Base-by-base conservation (phyloP, 768 basidiomycete species). In the Amanita pseudoporphyria region DNA sequence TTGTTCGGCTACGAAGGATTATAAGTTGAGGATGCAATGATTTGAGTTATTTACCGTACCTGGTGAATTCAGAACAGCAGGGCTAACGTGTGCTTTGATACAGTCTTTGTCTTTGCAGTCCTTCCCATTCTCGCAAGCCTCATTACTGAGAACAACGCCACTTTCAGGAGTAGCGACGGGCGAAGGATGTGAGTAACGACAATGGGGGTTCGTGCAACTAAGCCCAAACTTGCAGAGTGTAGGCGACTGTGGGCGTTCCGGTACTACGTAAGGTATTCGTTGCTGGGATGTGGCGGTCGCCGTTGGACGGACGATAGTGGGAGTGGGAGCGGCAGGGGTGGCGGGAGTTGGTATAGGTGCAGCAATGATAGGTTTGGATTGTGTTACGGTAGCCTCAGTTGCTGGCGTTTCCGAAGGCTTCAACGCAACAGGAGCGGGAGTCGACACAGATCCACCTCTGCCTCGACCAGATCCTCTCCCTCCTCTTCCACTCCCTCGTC, bases 161-260 rank as follows among this genome's bases (percentile, higher is more conserved):
- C 87, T 93, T 67, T 95, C 92, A 28, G 86, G 75, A 14, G 95
- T 96, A 5, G 96, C 94, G 3, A 93, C 90, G n/a, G 96, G 96
- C 7, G 88, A 92, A 4, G 96, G 94, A 64, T 99, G 96, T 7
- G 91, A 90, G 64, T 81, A 98, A 14, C 86, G 76, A 64, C 96
- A 99, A 40, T 83, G 73, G 0, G 86, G 73, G 63, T 97, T 95
- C 43, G 84, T 86, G 67, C 96, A 99, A 56, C 93, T 95, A 19
- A 84, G 73, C 9, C 78, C 82, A 56, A 87, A 98, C 68, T 96
- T 96, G 80, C 96, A 99, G 18, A 99, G 73, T 1, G 87, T 89
- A 0, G 89, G 89, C 1, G 89, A 89, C 57, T 85, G 84, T 1
- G 88, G 89, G 28, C 89, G 76, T 53, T 85, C 81, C n/a, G 85